Base-by-base conservation (phyloP, 768 basidiomycete species). In the Suillus clintonianus region DNA sequence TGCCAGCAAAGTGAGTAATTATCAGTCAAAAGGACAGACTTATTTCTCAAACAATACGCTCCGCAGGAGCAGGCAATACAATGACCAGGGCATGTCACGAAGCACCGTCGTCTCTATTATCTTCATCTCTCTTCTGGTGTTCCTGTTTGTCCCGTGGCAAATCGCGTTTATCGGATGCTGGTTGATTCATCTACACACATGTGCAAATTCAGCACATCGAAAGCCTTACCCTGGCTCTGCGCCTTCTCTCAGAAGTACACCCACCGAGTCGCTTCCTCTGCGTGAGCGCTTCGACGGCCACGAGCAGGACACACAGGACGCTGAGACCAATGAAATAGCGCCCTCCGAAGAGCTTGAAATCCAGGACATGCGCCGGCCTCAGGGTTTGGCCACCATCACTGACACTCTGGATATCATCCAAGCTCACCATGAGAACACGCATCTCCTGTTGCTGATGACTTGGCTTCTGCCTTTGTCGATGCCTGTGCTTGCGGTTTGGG, bases 401-500 rank as follows among this genome's bases (percentile, higher is more conserved):
- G 41, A 55, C 8, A 13, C 24, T 27, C n/a, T 39, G 15, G 10
- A 37, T n/a, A 37, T 30, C 8, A 42, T 17, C 22, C 65, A 70
- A 41, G 81, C 81, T 54, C 72, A 80, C 55, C 76, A 85, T 60
- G 83, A 88, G 61, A 87, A 83, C 61, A 74, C 81, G 63, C 88
- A 92, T 67, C 36, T 92, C 1, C 74, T 95, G 13, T 77, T 95
- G 59, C 78, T 95, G 39, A 87, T 95, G 85, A 89, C 91, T 19
- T 89, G 89, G 84, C 79, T 95, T 3, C 77, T 97, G 0, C 95
- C 95, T 1, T 79, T 93, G 61, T 83, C 83, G 7, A 89, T 87
- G 3, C 89, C 93, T 0, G 89, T 90, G 7, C 79, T 98, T 30
- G 89, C 86, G 2, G 94, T 97, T 3, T 98, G 96, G 96, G 90